Evolutionary conservation across 208 protist genomes (phyloP).

Genomic region (Porcisia deanei): DNA sequence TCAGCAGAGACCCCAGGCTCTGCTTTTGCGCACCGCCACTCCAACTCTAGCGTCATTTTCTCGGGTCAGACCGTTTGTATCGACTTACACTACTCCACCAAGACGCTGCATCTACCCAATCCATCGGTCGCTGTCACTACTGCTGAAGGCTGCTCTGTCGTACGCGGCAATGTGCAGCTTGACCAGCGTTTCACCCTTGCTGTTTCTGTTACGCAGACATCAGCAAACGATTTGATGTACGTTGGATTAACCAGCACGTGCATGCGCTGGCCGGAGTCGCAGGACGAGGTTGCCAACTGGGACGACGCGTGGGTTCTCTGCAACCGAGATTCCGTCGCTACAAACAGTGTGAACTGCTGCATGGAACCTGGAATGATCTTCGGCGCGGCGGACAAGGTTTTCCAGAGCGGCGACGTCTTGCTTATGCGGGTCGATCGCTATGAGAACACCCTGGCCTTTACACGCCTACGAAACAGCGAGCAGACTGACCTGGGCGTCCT

Average conservation of each 20-base stretch:
- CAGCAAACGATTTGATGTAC: conserved; percentile 64
- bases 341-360: conserved; percentile 87
- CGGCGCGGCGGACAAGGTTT: conserved; percentile 64
- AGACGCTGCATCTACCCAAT: conserved; percentile 66
- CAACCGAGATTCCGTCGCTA: conserved; percentile 61
- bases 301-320: conserved; percentile 85
- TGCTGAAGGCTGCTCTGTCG: conserved; percentile 44
- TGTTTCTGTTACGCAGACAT: conserved; percentile 60
- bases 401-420: conserved; percentile 69
- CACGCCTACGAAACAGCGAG: conserved; percentile 59
- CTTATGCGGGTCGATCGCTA: conserved; percentile 63
- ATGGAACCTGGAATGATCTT: conserved; percentile 84
- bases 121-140: conserved; percentile 77
- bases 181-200: conserved; percentile 60
- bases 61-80: conserved; percentile 44
- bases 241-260: conserved; percentile 79
- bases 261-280: conserved; percentile 39
- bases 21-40: conserved; percentile 16
- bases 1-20: background rate
- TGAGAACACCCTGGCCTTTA: conserved; percentile 71
- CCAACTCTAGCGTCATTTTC: conserved; percentile 29
- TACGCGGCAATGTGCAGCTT: conserved; percentile 66
- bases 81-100: conserved; percentile 65
- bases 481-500: conserved; percentile 78
- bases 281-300: conserved; percentile 64